phyloP scores from a whole-genome alignment of 495 filamentous ascomycete genomes.

The Xylaria grammica region DNA sequence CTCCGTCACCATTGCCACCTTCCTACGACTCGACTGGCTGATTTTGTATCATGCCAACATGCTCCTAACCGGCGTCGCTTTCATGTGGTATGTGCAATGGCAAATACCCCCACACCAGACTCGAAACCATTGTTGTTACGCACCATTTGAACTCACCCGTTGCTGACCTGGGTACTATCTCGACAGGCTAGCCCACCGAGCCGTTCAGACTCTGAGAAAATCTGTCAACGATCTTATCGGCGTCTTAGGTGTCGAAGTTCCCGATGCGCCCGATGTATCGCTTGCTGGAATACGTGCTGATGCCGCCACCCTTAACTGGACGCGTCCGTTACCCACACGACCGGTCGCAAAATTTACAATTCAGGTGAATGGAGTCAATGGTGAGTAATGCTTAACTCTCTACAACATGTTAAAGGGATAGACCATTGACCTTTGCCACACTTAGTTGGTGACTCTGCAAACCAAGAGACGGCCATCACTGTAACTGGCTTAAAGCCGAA shows the following conservation, averaged over 20 bases:
- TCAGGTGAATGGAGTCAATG: conserved; percentile 89
- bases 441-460: conserved; percentile 82
- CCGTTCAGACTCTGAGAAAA: conserved; percentile 84
- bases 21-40: conserved; percentile 46
- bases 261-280: conserved; percentile 85
- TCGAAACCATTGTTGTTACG: neutral
- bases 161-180: conserved; percentile 8
- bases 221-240: conserved; percentile 88
- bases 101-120: neutral
- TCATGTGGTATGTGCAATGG: conserved; percentile 47
- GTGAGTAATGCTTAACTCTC: conserved; percentile 55
- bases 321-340: conserved; percentile 74
- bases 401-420: neutral
- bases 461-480: conserved; percentile 85
- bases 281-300: conserved; percentile 88
- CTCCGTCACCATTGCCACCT: conserved; percentile 36
- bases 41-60: conserved; percentile 50
- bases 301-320: conserved; percentile 91
- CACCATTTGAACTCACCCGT: neutral
- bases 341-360: conserved; percentile 87
- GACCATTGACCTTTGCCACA: conserved; percentile 24
- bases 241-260: conserved; percentile 91
- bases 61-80: conserved; percentile 50
- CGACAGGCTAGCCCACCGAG: conserved; percentile 44
- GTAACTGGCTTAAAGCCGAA: conserved; percentile 83